These are phyloP conservation scores for Penicillium paradoxum DNA, from an alignment of 495 filamentous ascomycete genomes.

Conservation along the genomic window DNA sequence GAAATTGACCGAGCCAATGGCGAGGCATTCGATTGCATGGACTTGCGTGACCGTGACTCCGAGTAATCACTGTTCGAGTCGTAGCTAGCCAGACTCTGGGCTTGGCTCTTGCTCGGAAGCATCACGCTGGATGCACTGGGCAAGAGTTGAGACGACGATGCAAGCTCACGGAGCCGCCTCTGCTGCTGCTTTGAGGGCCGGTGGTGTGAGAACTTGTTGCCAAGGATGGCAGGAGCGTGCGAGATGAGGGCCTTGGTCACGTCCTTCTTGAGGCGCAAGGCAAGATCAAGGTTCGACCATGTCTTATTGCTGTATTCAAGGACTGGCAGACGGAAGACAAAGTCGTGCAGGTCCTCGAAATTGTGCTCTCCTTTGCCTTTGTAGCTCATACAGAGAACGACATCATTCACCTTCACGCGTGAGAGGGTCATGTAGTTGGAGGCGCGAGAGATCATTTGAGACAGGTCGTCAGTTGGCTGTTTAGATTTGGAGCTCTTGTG, in stretches of 20 bases:
- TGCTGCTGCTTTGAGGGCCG: slow-evolving; percentile 72
- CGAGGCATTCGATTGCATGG: slow-evolving; percentile 34
- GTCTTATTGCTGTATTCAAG: slow-evolving; percentile 98
- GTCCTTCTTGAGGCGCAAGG: slow-evolving; percentile 84
- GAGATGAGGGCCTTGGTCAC: slow-evolving; percentile 91
- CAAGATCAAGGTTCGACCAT: slow-evolving; percentile 96
- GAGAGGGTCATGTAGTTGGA: slow-evolving; percentile 97
- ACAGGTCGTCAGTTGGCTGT: slow-evolving; percentile 79
- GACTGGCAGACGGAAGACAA: slow-evolving; percentile 91
- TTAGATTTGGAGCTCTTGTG: slow-evolving; percentile 47
- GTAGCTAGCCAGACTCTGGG: slow-evolving; percentile 28
- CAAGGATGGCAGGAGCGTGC: slow-evolving; percentile 91
- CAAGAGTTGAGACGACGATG: slow-evolving; percentile 48
- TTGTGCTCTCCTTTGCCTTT: slow-evolving; percentile 95
- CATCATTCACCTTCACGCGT: slow-evolving; percentile 89
- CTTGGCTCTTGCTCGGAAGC: slow-evolving; percentile 25
- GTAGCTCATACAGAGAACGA: slow-evolving; percentile 93
- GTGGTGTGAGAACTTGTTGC: slow-evolving; percentile 92
- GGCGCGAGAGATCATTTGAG: slow-evolving; percentile 93
- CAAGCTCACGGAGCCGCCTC: slow-evolving; percentile 74
- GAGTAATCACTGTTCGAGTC: slow-evolving; percentile 41
- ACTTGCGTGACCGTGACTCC: slow-evolving; percentile 34
- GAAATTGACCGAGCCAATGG: slow-evolving; percentile 39
- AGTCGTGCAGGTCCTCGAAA: slow-evolving; percentile 91
- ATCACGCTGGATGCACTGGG: slow-evolving; percentile 45